phyloP scores from a whole-genome alignment of 2,329 filamentous ascomycete genomes.

The Fusarium irregulare region DNA sequence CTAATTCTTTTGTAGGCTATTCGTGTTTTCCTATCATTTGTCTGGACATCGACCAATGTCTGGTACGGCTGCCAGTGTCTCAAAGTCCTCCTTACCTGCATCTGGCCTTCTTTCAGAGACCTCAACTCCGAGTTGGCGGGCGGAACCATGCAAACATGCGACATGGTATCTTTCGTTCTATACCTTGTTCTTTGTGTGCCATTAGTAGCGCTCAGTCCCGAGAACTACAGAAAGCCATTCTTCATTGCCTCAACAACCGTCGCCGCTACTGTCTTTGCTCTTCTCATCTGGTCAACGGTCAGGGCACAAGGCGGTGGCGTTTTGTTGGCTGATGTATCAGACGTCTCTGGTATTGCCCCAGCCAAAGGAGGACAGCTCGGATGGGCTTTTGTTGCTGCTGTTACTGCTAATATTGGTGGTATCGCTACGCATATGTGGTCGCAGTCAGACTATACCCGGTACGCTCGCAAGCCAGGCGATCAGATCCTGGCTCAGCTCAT shows the following conservation, averaged over 20 bases:
- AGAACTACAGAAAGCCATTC: not conserved
- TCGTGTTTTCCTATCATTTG: constrained; percentile 1
- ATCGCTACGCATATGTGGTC: constrained; percentile 47
- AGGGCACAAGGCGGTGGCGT: not conserved
- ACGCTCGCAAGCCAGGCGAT: constrained; percentile 45
- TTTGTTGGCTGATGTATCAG: not conserved
- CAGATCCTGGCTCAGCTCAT: constrained; percentile 41
- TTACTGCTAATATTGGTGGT: constrained; percentile 47
- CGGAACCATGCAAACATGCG: not conserved
- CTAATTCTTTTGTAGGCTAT: not conserved
- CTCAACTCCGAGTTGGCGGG: not conserved
- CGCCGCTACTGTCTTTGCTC: not conserved
- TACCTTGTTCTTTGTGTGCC: not conserved
- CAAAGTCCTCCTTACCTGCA: not conserved
- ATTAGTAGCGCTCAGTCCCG: not conserved
- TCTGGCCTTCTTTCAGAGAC: not conserved
- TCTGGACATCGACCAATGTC: constrained; percentile 1
- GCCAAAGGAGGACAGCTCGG: not conserved
- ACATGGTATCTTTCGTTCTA: not conserved
- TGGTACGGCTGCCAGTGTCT: constrained; percentile 3
- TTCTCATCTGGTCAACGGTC: not conserved
- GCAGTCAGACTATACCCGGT: constrained; percentile 49
- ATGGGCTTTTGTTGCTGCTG: constrained; percentile 46
- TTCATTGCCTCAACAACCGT: not conserved
- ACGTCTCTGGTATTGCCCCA: not conserved